phyloP scores from a whole-genome alignment of 2,329 filamentous ascomycete species.

The Chaetomium globosum region DNA sequence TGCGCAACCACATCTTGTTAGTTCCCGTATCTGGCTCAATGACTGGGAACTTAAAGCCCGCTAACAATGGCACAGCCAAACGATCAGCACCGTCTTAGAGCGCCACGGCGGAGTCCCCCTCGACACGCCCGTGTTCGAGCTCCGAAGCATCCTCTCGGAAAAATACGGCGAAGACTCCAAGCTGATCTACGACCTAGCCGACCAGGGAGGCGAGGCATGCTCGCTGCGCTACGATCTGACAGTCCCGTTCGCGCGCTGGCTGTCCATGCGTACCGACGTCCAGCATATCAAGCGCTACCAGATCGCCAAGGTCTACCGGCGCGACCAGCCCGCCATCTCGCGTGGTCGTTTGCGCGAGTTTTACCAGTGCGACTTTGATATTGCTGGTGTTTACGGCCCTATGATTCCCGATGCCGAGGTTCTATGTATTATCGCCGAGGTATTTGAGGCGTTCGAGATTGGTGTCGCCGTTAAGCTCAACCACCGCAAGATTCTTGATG shows the following conservation, averaged over 20 bases:
- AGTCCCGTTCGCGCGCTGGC: conserved; percentile 17
- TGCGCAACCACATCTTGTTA: conserved; percentile 15
- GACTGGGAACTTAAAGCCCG: too few species aligned
- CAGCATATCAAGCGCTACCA: conserved; percentile 19
- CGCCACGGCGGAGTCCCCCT: conserved; percentile 8
- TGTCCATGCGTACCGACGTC: conserved; percentile 12
- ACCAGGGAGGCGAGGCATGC: conserved; percentile 15
- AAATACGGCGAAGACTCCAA: conserved; percentile 18
- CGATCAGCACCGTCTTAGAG: conserved; percentile 7
- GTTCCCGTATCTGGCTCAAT: not conserved
- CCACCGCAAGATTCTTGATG: conserved; percentile 14
- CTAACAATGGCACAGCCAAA: conserved; percentile 4
- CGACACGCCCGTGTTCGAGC: conserved; percentile 13
- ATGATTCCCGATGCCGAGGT: conserved; percentile 19
- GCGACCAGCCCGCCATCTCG: conserved; percentile 19
- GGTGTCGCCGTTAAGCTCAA: conserved; percentile 1
- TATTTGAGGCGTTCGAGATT: conserved; percentile 6
- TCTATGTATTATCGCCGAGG: not conserved
- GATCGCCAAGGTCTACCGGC: conserved; percentile 14
- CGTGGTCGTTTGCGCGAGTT: conserved; percentile 19
- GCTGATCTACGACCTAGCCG: conserved; percentile 16
- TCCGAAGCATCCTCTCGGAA: not conserved
- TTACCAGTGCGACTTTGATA: conserved; percentile 18
- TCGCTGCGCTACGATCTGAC: conserved; percentile 15
- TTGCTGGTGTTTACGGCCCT: conserved; percentile 13